These are phyloP conservation scores for Hawksworthiomyces lignivorus DNA, from an alignment of 2,329 filamentous ascomycete genomes.

Conservation along the genomic window DNA sequence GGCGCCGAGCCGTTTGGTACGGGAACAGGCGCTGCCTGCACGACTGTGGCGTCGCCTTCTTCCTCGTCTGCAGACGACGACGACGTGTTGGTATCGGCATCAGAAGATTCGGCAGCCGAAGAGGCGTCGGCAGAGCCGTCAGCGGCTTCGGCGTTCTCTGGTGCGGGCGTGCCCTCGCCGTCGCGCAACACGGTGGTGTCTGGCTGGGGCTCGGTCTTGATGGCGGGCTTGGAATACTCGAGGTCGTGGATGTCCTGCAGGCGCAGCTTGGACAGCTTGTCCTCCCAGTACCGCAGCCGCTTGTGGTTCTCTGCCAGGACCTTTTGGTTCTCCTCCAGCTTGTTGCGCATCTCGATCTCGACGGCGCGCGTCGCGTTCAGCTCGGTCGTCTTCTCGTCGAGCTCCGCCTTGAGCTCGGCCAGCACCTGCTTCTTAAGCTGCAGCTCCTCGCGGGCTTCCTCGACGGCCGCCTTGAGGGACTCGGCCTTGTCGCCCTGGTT, in stretches of 20 bases:
- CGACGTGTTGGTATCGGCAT: background rate
- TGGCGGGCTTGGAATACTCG: constrained; percentile 25
- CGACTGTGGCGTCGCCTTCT: constrained; percentile 23
- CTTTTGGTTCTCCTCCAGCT: constrained; percentile 94
- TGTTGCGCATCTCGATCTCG: constrained; percentile 98
- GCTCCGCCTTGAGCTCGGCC: constrained; percentile 67
- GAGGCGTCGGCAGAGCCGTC: too few relatives aligned
- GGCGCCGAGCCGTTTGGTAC: constrained; percentile 26
- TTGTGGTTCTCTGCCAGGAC: constrained; percentile 78
- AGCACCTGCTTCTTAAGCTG: constrained; percentile 75
- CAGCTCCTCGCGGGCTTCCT: constrained; percentile 74
- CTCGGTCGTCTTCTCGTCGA: constrained; percentile 78
- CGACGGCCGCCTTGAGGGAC: constrained; percentile 62
- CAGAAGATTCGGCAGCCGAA: background rate
- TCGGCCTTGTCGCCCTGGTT: constrained; percentile 70
- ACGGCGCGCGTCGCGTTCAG: constrained; percentile 81
- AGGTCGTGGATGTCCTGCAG: constrained; percentile 76
- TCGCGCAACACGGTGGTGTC: background rate
- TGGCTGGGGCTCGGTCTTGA: constrained; percentile 20
- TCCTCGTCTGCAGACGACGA: constrained; percentile 11
- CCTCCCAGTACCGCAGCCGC: constrained; percentile 75
- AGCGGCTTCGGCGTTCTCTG: constrained; percentile 13
- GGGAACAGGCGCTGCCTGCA: constrained; percentile 17
- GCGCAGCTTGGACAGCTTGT: constrained; percentile 76
- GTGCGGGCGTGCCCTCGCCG: constrained; percentile 2